These are phyloP conservation scores for Schrenkiella parvula DNA, from an alignment of 345 rosid genomes.

Conservation along the genomic window DNA sequence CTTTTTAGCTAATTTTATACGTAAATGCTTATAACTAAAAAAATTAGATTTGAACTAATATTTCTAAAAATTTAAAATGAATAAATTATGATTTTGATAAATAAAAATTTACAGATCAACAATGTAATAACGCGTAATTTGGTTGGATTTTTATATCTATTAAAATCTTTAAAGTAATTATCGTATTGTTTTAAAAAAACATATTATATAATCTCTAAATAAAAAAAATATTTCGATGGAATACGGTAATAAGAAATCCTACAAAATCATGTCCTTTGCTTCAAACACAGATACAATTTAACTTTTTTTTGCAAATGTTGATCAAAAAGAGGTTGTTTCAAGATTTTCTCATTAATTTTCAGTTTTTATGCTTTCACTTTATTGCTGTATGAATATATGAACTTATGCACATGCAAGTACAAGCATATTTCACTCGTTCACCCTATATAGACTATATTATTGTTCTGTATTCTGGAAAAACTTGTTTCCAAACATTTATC, in stretches of 20 bases:
- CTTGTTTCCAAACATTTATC: not conserved
- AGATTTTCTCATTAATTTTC: constrained; percentile 19
- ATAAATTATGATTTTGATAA: no score
- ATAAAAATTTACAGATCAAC: no score
- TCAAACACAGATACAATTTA: not conserved
- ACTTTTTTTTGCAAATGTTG: not conserved
- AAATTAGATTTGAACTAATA: no score
- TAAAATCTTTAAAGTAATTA: no score
- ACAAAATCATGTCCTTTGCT: not conserved
- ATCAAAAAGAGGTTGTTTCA: constrained; percentile 5
- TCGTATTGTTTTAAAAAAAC: no score
- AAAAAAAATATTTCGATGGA: not conserved
- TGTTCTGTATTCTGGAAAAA: not conserved
- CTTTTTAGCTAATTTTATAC: no score
- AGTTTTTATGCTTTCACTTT: constrained; percentile 8
- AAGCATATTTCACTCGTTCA: not conserved
- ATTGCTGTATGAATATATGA: not conserved
- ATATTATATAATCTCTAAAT: not conserved
- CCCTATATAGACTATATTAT: not conserved
- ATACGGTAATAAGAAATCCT: not conserved
- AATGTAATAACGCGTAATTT: no score
- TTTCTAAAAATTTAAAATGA: no score
- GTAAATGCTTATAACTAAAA: no score
- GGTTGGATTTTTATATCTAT: no score
- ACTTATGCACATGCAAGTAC: not conserved